Percentiles rank a stretch among this genome's conserved stretches.
Conservation (phyloP, 805 yeast genomes). For the Starmerella vaccinii region DNA sequence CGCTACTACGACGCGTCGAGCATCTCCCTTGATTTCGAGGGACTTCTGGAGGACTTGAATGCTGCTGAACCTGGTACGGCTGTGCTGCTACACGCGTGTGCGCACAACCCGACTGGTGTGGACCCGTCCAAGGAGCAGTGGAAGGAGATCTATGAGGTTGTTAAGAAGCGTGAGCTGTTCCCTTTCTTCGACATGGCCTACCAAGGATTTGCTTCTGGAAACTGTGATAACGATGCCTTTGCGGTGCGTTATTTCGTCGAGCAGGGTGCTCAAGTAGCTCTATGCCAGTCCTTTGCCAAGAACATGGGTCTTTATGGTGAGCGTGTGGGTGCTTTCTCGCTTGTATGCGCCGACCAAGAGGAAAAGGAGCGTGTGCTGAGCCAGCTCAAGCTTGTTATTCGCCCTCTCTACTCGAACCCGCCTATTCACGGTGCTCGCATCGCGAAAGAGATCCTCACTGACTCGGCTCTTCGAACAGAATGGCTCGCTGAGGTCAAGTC, state of each 20-base stretch:
- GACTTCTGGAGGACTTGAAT: constrained; percentile 49
- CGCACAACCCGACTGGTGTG: constrained; percentile 95
- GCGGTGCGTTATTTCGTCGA: constrained; percentile 40
- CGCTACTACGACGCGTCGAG: constrained; percentile 56
- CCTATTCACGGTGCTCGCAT: constrained; percentile 90
- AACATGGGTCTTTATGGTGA: constrained; percentile 95
- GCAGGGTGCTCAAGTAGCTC: constrained; percentile 35
- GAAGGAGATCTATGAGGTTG: constrained; percentile 58
- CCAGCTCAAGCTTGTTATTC: constrained; percentile 69
- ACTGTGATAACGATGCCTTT: constrained; percentile 60
- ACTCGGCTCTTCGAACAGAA: constrained; percentile 47
- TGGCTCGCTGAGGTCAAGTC: constrained; percentile 74
- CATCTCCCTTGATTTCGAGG: constrained; percentile 56
- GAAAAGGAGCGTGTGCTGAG: constrained; percentile 41
- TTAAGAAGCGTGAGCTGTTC: constrained; percentile 49
- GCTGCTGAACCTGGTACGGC: constrained; percentile 49
- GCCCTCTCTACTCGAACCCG: constrained; percentile 87
- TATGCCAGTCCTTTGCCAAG: constrained; percentile 90
- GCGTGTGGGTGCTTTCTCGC: constrained; percentile 75
- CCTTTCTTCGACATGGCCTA: constrained; percentile 90
- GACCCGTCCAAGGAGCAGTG: constrained; percentile 78
- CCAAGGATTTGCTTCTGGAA: constrained; percentile 90
- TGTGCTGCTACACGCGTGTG: constrained; percentile 82
- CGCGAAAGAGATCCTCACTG: constrained; percentile 64
- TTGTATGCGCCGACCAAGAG: constrained; percentile 41